Evolutionary conservation across 192 early-diverging fungal species (phyloP).

Genomic region (Podochytrium sp.): DNA sequence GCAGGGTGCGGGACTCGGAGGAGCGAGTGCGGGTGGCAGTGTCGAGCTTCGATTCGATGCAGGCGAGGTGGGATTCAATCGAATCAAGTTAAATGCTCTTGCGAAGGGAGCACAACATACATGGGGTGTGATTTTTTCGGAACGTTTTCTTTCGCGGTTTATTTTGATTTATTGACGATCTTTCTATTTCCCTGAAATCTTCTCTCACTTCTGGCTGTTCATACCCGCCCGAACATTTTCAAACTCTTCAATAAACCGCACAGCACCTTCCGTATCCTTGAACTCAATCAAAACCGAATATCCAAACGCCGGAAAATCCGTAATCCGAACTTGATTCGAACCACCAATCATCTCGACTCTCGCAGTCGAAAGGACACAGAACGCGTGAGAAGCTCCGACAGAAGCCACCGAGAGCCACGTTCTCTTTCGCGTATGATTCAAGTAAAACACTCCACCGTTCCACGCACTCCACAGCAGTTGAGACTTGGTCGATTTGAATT

Average conservation of each 20-base stretch:
- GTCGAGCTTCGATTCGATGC: no score
- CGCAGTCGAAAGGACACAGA: neutral
- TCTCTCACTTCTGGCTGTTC: no score
- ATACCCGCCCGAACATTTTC: no score
- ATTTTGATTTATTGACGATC: no score
- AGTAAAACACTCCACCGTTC: slow-evolving; percentile 1
- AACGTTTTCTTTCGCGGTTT: no score
- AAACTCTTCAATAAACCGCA: neutral
- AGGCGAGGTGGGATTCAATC: no score
- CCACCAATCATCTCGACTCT: neutral
- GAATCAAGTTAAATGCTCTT: no score
- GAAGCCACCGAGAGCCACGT: neutral
- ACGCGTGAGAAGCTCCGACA: neutral
- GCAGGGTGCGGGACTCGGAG: no score
- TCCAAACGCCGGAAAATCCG: neutral
- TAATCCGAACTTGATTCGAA: neutral
- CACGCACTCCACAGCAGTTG: neutral
- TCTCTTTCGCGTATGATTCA: neutral
- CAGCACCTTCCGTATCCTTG: neutral
- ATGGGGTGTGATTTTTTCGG: no score
- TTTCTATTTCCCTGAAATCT: no score
- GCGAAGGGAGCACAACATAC: no score
- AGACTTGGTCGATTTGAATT: neutral
- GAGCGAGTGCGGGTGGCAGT: no score
- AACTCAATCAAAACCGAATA: neutral